A percentile compares a stretch with the other conserved stretches of the same genome.
phyloP scores from a whole-genome alignment of 495 filamentous ascomycete species.

The Terfezia boudieri region DNA sequence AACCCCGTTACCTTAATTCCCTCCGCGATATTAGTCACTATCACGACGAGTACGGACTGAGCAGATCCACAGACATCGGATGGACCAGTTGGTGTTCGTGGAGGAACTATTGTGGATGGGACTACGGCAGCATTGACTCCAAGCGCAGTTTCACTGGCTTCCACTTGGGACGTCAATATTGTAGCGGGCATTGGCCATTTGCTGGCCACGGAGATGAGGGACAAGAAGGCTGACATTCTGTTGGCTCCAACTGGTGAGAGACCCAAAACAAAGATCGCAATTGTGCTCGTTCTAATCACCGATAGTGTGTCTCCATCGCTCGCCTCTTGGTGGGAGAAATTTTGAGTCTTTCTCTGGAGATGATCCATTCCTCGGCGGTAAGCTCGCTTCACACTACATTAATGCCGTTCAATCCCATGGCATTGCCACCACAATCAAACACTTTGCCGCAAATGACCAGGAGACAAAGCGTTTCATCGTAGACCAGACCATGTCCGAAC shows the following conservation, averaged over 20 bases:
- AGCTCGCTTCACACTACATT: constrained; percentile 40
- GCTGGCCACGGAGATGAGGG: constrained; percentile 16
- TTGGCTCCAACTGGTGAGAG: constrained; percentile 15
- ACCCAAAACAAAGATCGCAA: neutral
- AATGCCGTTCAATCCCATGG: constrained; percentile 50
- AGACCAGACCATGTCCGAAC: constrained; percentile 40
- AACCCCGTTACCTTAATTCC: neutral
- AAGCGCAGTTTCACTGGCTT: constrained; percentile 16
- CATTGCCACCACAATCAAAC: constrained; percentile 51
- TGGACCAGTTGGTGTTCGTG: constrained; percentile 17
- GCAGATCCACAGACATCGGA: constrained; percentile 11
- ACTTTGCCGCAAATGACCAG: constrained; percentile 66
- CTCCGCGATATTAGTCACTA: neutral
- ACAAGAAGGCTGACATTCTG: constrained; percentile 19
- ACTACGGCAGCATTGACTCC: constrained; percentile 18
- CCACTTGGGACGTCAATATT: constrained; percentile 17
- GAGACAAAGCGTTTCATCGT: constrained; percentile 51
- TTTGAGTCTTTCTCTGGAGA: constrained; percentile 56
- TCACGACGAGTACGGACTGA: too few relatives aligned
- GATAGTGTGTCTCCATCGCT: constrained; percentile 37
- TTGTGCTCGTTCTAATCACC: neutral
- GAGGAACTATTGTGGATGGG: constrained; percentile 19
- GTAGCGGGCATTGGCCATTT: constrained; percentile 15
- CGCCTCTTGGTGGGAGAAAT: constrained; percentile 51
- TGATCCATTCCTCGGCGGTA: constrained; percentile 49